These are phyloP conservation scores for Arabidopsis hybrid DNA, from an alignment of 441 rosid species.

Conservation along the genomic window DNA sequence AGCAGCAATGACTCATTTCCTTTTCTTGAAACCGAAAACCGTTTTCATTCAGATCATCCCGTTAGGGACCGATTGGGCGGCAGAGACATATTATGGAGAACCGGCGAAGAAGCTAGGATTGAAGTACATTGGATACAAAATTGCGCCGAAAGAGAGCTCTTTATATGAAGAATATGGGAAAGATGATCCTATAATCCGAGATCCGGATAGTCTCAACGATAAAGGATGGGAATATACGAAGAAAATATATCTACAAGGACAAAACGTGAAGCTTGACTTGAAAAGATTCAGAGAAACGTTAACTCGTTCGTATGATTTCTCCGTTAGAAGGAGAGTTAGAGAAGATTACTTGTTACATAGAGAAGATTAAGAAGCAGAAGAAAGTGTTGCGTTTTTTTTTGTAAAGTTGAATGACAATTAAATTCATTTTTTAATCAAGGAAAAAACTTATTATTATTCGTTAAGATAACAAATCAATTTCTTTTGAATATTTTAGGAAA, in stretches of 20 bases:
- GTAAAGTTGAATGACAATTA: constrained; percentile 28
- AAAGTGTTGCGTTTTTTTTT: constrained; percentile 7
- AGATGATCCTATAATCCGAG: constrained; percentile 50
- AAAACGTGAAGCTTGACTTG: constrained; percentile 69
- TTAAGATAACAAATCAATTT: too few relatives aligned
- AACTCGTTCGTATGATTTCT: constrained; percentile 42
- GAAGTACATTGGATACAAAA: constrained; percentile 71
- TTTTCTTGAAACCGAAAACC: constrained; percentile 76
- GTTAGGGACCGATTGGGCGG: constrained; percentile 93
- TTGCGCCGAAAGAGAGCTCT: constrained; percentile 76
- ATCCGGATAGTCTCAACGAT: constrained; percentile 65
- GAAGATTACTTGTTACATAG: constrained; percentile 29
- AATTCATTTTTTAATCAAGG: constrained; percentile 5
- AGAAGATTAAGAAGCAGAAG: constrained; percentile 16
- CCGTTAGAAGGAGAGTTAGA: constrained; percentile 34
- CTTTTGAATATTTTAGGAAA: too few relatives aligned
- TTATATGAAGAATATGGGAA: constrained; percentile 62
- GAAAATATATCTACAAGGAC: constrained; percentile 76
- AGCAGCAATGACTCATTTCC: constrained; percentile 98
- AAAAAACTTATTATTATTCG: too few relatives aligned
- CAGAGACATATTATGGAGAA: constrained; percentile 87
- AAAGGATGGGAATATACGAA: constrained; percentile 96
- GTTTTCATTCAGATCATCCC: constrained; percentile 91
- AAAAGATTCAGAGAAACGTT: constrained; percentile 62
- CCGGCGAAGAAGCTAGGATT: constrained; percentile 90